These are phyloP conservation scores for Amanita brunnescens DNA, from an alignment of 768 basidiomycete species.

Conservation along the genomic window DNA sequence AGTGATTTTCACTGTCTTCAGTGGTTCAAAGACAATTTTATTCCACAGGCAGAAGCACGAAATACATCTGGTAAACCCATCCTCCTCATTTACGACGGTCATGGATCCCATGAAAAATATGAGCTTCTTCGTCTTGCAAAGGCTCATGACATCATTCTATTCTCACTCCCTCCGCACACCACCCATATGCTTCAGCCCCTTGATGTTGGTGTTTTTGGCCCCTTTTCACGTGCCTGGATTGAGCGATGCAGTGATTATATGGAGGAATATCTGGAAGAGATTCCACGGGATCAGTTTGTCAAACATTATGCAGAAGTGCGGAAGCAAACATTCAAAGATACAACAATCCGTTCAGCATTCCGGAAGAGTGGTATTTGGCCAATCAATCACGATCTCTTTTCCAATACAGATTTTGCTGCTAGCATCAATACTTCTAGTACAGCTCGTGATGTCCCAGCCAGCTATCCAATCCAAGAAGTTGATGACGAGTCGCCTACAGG, in stretches of 20 bases:
- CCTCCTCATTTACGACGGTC: background rate
- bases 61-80: background rate
- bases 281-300: background rate
- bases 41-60: background rate
- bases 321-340: slow-evolving; percentile 13
- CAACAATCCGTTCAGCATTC: background rate
- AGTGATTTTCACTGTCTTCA: background rate
- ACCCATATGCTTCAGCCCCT: slow-evolving; percentile 37
- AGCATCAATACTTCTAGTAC: too few relatives aligned
- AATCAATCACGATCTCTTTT: background rate
- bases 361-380: background rate
- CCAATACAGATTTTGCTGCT: background rate
- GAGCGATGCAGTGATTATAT: background rate
- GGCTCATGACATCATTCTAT: slow-evolving; percentile 9
- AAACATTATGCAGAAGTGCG: background rate
- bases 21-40: background rate
- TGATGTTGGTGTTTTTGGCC: slow-evolving; percentile 34
- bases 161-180: slow-evolving; percentile 30
- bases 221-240: slow-evolving; percentile 22
- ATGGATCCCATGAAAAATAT: background rate
- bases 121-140: background rate
- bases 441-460: too few relatives aligned
- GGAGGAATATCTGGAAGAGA: background rate
- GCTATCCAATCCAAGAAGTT: too few relatives aligned
- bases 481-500: too few relatives aligned